Conservation (phyloP, 441 rosid genomes). For the Pelargonium fulgidum region DNA sequence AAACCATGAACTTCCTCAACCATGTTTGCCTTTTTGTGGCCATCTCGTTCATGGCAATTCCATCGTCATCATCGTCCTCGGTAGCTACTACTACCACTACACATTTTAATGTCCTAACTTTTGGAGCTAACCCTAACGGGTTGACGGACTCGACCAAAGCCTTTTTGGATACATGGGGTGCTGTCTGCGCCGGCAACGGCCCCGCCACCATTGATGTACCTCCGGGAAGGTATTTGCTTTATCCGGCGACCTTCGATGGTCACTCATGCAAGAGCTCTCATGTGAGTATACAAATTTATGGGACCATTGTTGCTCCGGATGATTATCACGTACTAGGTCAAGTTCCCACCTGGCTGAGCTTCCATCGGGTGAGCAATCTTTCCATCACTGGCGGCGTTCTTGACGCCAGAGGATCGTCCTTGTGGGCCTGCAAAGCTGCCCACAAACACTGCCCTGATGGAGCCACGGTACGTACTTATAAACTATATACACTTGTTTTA, state of each 20-base stretch:
- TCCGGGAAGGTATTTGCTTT: constrained; percentile 33
- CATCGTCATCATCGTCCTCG: constrained; percentile 10
- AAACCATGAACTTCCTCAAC: too few species aligned
- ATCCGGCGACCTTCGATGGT: constrained; percentile 29
- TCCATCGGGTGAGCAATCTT: constrained; percentile 29
- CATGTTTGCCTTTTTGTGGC: background rate
- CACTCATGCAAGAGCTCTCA: constrained; percentile 22
- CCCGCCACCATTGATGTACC: constrained; percentile 27
- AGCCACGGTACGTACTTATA: constrained; percentile 35
- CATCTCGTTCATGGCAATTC: background rate
- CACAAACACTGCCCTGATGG: constrained; percentile 36
- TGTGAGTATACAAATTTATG: constrained; percentile 29
- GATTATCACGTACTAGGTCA: constrained; percentile 28
- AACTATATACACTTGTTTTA: too few species aligned
- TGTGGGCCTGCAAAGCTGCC: constrained; percentile 44
- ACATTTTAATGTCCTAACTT: constrained; percentile 24
- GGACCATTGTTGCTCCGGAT: constrained; percentile 30
- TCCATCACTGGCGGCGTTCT: constrained; percentile 41
- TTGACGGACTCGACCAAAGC: constrained; percentile 28
- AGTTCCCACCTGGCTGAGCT: constrained; percentile 31
- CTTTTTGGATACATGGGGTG: constrained; percentile 31
- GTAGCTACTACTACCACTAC: background rate
- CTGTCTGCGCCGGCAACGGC: constrained; percentile 26
- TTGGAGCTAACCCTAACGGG: constrained; percentile 38
- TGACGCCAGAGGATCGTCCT: constrained; percentile 42